These are phyloP conservation scores for Clitopilus hobsonii DNA, from an alignment of 768 basidiomycete genomes.

Conservation along the genomic window DNA sequence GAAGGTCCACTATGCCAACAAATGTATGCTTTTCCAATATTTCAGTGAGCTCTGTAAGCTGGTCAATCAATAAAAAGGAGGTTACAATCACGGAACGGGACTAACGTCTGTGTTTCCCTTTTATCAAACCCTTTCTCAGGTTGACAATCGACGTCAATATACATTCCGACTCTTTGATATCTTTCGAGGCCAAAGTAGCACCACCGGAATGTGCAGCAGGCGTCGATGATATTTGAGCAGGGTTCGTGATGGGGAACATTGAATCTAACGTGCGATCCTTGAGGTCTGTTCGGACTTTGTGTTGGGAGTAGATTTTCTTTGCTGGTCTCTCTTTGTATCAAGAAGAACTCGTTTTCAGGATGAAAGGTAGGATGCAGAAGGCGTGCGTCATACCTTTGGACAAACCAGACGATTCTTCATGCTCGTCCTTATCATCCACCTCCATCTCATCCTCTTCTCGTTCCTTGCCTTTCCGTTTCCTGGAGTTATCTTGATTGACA, in stretches of 20 bases:
- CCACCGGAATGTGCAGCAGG: conserved; percentile 15
- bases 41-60: conserved; percentile 83
- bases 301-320: conserved; percentile 63
- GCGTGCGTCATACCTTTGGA: conserved; percentile 26
- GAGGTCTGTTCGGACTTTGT: conserved; percentile 89
- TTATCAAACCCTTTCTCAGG: conserved; percentile 55
- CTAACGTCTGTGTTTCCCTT: conserved; percentile 69
- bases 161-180: conserved; percentile 74
- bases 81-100: too few species aligned
- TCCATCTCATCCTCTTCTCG: conserved; percentile 24
- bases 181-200: conserved; percentile 26
- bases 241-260: conserved; percentile 76
- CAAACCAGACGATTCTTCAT: conserved; percentile 17
- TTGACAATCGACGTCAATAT: conserved; percentile 68
- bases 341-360: not conserved
- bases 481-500: conserved; percentile 25
- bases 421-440: conserved; percentile 18
- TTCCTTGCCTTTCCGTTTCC: conserved; percentile 38
- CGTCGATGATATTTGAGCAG: conserved; percentile 30
- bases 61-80: too few species aligned
- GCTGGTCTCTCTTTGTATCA: conserved; percentile 11
- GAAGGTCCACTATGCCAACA: conserved; percentile 83
- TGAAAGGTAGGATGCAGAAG: too few species aligned
- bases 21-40: conserved; percentile 86
- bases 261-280: conserved; percentile 90